Evolutionary conservation across 2,329 filamentous ascomycete genomes (phyloP), one percentile per base, ranked within the genome.

Genomic region (Neoscytalidium dimidiatum): DNA sequence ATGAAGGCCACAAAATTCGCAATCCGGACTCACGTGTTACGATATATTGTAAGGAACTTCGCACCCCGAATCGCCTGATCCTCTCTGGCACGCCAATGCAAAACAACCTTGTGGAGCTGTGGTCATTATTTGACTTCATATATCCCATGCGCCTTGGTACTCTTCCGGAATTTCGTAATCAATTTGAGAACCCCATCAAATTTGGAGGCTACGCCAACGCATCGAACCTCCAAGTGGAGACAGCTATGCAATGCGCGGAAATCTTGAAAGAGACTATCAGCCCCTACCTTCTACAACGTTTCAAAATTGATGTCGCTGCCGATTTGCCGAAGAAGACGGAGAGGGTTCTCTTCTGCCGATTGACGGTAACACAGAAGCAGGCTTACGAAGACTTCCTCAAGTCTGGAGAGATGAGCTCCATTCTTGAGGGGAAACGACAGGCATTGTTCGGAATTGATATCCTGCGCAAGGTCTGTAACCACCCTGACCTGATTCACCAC

Each of bases 81-180:
- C 82, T 99, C 1, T 98, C 96, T 0, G 95, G 95, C 4, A 99
- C 95, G 0, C 96, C 96, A 0, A 96, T 99, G 83, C 96, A 99
- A 76, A 99, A 99, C 77, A 98, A 97, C 68, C 80, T 99, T 28
- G 90, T 91, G 0, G 96, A 99, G 75, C 82, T 99, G 0, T 99
- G 95, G 94, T 98, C 94, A 0, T 81, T 99, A 0, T 98, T 99
- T 73, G 96, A 99, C 75, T 99, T 99, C 73, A 90, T 98, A 65
- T 98, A 93, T 67, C 95, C 96, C 0, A 97, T 98, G 92, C 90
- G 94, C 14, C 81, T 99, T 5, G 96, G 95, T 0, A 97, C 92
- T 0, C 83, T 98, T 13, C 91, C 97, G 65, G 92, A 91, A 68
- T 99, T 99, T 75, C 88, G 93, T 51, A 90, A 89, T 66, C 89